A percentile compares a stretch with the other conserved stretches of the same genome.
Conservation (phyloP, 768 basidiomycete genomes). For the Podaxis sp. region DNA sequence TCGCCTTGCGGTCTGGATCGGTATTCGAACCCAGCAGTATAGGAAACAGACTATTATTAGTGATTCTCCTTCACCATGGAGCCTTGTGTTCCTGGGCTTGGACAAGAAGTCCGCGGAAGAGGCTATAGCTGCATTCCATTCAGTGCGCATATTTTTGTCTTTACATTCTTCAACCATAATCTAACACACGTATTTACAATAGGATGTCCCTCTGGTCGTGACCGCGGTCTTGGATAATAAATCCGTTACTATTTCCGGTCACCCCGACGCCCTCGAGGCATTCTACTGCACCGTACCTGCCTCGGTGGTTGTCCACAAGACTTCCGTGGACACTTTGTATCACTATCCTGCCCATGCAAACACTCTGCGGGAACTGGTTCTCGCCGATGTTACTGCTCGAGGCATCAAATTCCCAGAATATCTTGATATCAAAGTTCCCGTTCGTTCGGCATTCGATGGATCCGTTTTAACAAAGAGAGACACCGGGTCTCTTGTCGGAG, state of each 20-base stretch:
- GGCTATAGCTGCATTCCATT: conserved; percentile 14
- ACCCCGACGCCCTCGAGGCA: conserved; percentile 38
- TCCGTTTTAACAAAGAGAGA: conserved; percentile 19
- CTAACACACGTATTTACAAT: conserved; percentile 11
- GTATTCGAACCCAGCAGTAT: conserved; percentile 37
- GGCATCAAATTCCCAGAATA: conserved; percentile 43
- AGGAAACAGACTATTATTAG: conserved; percentile 12
- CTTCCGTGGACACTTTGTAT: conserved; percentile 44
- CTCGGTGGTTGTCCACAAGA: conserved; percentile 31
- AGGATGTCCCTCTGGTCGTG: conserved; percentile 31
- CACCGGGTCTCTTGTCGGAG: conserved; percentile 30
- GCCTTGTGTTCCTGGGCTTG: conserved; percentile 31
- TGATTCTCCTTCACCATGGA: conserved; percentile 34
- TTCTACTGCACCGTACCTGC: conserved; percentile 36
- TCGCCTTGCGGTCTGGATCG: conserved; percentile 50
- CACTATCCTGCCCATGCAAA: conserved; percentile 32
- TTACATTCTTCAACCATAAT: not conserved
- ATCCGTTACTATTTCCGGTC: conserved; percentile 51
- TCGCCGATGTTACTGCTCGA: conserved; percentile 34
- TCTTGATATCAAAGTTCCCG: conserved; percentile 34
- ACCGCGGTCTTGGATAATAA: conserved; percentile 44
- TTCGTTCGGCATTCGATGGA: conserved; percentile 41
- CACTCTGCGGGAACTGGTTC: conserved; percentile 30
- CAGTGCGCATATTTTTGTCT: conserved; percentile 12
- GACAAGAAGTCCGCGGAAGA: conserved; percentile 19